Evolutionary conservation across 1,284 basidiomycete species (phyloP), one percentile per base, ranked within the genome.

Genomic region (Wallemia mellicola): DNA sequence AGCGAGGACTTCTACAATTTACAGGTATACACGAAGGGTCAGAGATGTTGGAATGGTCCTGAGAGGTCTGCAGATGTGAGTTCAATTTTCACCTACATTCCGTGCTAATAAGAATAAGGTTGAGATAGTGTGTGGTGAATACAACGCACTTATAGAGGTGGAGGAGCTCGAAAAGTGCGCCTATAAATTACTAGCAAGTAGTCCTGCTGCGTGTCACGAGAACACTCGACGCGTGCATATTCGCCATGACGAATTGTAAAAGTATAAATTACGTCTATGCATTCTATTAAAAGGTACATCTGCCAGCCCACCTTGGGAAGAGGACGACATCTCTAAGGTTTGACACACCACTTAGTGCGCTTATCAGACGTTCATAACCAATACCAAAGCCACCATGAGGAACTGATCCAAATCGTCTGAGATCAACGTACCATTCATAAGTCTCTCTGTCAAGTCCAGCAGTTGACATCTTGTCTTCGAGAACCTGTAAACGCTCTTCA

Each of bases 121-220:
- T 25, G 73, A 85, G 59, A 69, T 94, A 59, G 74, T 77, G 2
- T 99, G 92, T 66, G 92, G 87, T 1, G 81, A 77, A 2, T 82
- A 87, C 65, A 96, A 96, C 65, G 77, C 75, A 3, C 69, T 99
- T n/a, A 69, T 81, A 15, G 78, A 81, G 1, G 80, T 98, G 2
- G 76, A 79, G 58, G 92, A 99, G 72, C 76, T 86, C 5, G 91
- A 99, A 71, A 98, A 98, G 73, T 98, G 92, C 73, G 87, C 92
- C 71, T 98, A 98, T 68, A 78, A 81, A 66, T 80, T 94, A 68
- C 84, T 80, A 58, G 86, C 79, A 14, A 86, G 83, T 27, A 80
- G 81, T 0, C 94, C 92, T 3, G 91, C 91, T 0, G 73, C 96
- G 30, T 98, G 92, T 70, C 38, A 48, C 38, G 38, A 48, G 14